Base-by-base conservation (phyloP, 495 filamentous ascomycete genomes). In the Penicillium lagena region DNA sequence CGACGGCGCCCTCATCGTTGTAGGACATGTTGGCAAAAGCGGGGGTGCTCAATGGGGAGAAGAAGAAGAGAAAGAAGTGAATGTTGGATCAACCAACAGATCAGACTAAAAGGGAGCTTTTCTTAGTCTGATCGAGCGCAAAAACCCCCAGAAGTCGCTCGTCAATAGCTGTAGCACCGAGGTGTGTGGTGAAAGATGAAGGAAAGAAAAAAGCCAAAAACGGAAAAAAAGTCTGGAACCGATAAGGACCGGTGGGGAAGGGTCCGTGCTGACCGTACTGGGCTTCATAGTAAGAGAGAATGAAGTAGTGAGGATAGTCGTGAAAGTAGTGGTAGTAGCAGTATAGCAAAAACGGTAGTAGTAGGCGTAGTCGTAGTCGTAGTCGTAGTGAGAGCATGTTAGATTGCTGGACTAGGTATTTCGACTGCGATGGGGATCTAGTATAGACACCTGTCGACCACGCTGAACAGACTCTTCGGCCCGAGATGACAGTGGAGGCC, bases 111-210 rank as follows among this genome's bases (percentile, higher is more conserved):
- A 30, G 56, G 70, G 70, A 73, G 70, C 63, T 77, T 76, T 76
- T 35, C 45, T 37, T 37, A 31, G 43, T 56, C 56, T 41, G 35
- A 55, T 68, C 74, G 73, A 75, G 71, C 74, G 74, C 73, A 78
- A 78, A 78, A 78, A 73, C 75, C 70, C 67, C 70, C 67, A 54
- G 64, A 78, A 78, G 74, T 78, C 74, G 72, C 72, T 73, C 73
- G 73, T 58, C 51, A 54, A 47, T 48, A 42, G 49, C n/a, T 34
- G 35, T 14, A 29, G 10, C 41, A 35, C n/a, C 33, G 13, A 33
- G 15, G 22, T 12, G 33, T 9, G 22, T 44, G 30, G 43, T 33
- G 7, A 40, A 22, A 13, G 15, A 29, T 8, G 41, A 43, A 34
- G 30, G 11, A 29, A n/a, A 56, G 33, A 35, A 22, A 42, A 30